These are phyloP conservation scores for Globisporangium nunn DNA, from an alignment of 352 stramenopile species.

Conservation along the genomic window DNA sequence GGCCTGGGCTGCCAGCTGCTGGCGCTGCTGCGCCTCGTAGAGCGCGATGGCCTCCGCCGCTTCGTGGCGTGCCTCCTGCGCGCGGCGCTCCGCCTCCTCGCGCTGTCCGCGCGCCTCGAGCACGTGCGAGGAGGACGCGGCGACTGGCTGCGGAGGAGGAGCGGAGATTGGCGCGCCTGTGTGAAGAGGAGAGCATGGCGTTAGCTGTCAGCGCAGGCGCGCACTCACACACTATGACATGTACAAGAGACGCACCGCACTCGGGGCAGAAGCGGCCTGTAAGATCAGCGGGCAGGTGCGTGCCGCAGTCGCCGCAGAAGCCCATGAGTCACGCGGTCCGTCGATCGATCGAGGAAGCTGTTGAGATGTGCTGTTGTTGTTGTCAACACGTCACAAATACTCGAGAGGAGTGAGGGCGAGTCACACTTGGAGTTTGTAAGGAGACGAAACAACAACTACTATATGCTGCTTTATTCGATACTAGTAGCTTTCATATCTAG, in stretches of 20 bases:
- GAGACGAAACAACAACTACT: too few species aligned
- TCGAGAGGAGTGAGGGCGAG: too few species aligned
- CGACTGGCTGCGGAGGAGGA: background rate
- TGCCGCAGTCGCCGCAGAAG: conserved; percentile 82
- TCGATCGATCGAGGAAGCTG: too few species aligned
- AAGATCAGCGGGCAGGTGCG: conserved; percentile 43
- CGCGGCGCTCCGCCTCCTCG: conserved; percentile 43
- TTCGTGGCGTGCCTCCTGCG: conserved; percentile 35
- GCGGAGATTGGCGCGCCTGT: background rate
- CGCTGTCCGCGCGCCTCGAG: conserved; percentile 25
- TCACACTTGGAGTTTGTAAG: too few species aligned
- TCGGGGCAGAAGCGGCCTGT: conserved; percentile 66
- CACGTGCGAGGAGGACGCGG: conserved; percentile 9
- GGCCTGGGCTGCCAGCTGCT: conserved; percentile 27
- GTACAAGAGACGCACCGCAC: conserved; percentile 33
- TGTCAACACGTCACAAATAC: too few species aligned
- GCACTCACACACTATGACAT: too few species aligned
- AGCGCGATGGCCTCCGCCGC: conserved; percentile 30
- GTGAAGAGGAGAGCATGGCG: background rate
- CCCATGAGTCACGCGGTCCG: conserved; percentile 29
- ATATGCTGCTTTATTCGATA: too few species aligned
- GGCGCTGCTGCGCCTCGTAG: conserved; percentile 44
- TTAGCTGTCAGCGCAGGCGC: background rate
- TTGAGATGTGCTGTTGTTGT: too few species aligned
- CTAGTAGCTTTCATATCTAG: too few species aligned